Evolutionary conservation across 2,329 filamentous ascomycete genomes (phyloP), one percentile per base, ranked within the genome.

Genomic region (Epichloe brachyelytri): DNA sequence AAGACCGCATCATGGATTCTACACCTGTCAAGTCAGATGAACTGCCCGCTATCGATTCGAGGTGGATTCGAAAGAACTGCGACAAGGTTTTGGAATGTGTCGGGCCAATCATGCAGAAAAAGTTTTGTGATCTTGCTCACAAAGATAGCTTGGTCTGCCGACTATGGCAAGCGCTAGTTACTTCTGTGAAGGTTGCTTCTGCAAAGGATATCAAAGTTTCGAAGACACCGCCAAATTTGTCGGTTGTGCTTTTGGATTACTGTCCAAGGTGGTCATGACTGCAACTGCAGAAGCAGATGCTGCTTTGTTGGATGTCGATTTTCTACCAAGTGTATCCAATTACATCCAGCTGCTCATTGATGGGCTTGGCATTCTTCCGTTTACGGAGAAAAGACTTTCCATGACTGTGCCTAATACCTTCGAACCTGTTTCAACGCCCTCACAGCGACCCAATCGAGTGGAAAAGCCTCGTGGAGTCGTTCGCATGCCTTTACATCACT

Each of bases 181-280:
- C 72, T 3, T 78, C 83, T 1, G 71, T 89, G 26, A 77, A 81
- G 2, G 76, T 78, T 46, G 85, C 86, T 39, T 83, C 83, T 22
- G 77, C 76, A 41, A 95, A 95, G 66, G 93, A 98, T 66, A 85
- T 98, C 58, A 95, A 91, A 59, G 83, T 90, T 6, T 89, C 0
- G 78, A 78, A 12, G 91, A 97, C 54, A 87, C 89, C 1, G 86
- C 87, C 61, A 78, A 82, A 54, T 91, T 90, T 53, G 76, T 95
- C 54, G 83, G 86, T 20, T 75, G 80, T 41, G 74, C 89, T 20
- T 75, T 91, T 47, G 80, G 80, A 41, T 67, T 89, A 20, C 69
- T 95, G 6, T 77, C 80, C 46, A 79, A 76, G 26, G 65, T 90
- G 12, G 14, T 51, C 17, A 20, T 11, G 20, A 8, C 40, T 26